A percentile compares a stretch with the other conserved stretches of the same genome.
Evolutionary conservation across 805 yeast species (phyloP).

Genomic region (Henningerozyma blattae): DNA sequence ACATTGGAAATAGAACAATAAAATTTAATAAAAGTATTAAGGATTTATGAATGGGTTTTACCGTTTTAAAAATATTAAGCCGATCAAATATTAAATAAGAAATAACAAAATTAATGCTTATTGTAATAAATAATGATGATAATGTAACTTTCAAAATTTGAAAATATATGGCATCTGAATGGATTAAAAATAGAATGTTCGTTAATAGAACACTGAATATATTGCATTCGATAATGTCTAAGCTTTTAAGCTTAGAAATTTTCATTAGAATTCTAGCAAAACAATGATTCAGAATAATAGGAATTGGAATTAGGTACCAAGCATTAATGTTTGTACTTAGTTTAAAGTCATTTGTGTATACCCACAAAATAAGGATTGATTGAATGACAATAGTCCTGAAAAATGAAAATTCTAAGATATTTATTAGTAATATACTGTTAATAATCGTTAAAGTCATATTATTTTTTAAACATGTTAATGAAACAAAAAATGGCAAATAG

Average conservation of each 20-base stretch:
- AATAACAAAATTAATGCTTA: slow-evolving; percentile 16
- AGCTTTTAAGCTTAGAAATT: slow-evolving; percentile 26
- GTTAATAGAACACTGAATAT: slow-evolving; percentile 27
- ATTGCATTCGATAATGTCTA: slow-evolving; percentile 28
- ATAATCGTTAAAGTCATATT: slow-evolving; percentile 8
- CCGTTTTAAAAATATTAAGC: too few relatives aligned
- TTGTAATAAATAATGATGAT: slow-evolving; percentile 17
- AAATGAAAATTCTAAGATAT: slow-evolving; percentile 16
- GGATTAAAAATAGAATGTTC: slow-evolving; percentile 23
- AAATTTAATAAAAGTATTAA: slow-evolving; percentile 12
- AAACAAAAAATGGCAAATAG: slow-evolving; percentile 23
- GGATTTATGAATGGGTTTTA: too few relatives aligned
- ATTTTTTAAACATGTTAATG: slow-evolving; percentile 17
- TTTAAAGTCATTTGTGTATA: slow-evolving; percentile 10
- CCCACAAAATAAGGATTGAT: slow-evolving; percentile 12
- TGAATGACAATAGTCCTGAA: slow-evolving; percentile 16
- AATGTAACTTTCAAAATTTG: slow-evolving; percentile 24
- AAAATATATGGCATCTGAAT: slow-evolving; percentile 16
- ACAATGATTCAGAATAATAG: slow-evolving; percentile 16
- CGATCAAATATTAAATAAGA: too few relatives aligned
- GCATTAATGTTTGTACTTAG: not conserved
- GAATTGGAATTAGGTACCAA: slow-evolving; percentile 9
- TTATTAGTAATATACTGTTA: slow-evolving; percentile 23
- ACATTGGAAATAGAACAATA: slow-evolving; percentile 14
- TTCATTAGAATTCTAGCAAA: slow-evolving; percentile 16